Conservation (phyloP, 768 basidiomycete genomes). For the Psilocybe sp. region DNA sequence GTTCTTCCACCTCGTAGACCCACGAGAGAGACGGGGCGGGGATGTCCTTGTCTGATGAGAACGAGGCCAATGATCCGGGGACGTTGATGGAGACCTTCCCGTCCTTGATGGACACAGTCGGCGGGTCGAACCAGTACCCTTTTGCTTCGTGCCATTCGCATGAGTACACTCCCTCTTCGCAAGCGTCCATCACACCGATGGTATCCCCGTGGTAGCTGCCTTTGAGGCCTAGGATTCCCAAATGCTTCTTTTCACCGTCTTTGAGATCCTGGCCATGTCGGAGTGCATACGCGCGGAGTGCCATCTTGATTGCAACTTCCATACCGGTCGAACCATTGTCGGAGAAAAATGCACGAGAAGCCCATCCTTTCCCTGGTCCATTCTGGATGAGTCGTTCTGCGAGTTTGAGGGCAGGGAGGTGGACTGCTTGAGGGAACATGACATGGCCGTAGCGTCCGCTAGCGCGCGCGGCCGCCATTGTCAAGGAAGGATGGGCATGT, state of each 20-base stretch:
- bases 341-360: slow-evolving; percentile 85
- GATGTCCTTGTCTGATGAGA: slow-evolving; percentile 24
- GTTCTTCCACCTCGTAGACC: slow-evolving; percentile 67
- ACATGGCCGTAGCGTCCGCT: slow-evolving; percentile 96
- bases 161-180: slow-evolving; percentile 85
- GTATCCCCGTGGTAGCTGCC: slow-evolving; percentile 99
- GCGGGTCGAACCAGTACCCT: slow-evolving; percentile 93
- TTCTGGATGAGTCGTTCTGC: slow-evolving; percentile 72
- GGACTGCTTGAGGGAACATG: slow-evolving; percentile 88
- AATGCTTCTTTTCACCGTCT: slow-evolving; percentile 37
- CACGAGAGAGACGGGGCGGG: slow-evolving; percentile 47
- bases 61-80: slow-evolving; percentile 43
- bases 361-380: slow-evolving; percentile 90
- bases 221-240: slow-evolving; percentile 82
- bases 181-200: slow-evolving; percentile 96
- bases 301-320: slow-evolving; percentile 99
- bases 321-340: slow-evolving; percentile 96
- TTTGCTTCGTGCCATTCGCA: slow-evolving; percentile 96
- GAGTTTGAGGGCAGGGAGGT: slow-evolving; percentile 81
- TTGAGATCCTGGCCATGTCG: slow-evolving; percentile 33
- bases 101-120: slow-evolving; percentile 66
- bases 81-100: slow-evolving; percentile 54
- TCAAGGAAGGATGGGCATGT: slow-evolving; percentile 72
- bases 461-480: slow-evolving; percentile 84
- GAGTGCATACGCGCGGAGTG: slow-evolving; percentile 63